Base-by-base conservation (phyloP, 2,329 filamentous ascomycete genomes). In the Colletotrichum orchidophilum region DNA sequence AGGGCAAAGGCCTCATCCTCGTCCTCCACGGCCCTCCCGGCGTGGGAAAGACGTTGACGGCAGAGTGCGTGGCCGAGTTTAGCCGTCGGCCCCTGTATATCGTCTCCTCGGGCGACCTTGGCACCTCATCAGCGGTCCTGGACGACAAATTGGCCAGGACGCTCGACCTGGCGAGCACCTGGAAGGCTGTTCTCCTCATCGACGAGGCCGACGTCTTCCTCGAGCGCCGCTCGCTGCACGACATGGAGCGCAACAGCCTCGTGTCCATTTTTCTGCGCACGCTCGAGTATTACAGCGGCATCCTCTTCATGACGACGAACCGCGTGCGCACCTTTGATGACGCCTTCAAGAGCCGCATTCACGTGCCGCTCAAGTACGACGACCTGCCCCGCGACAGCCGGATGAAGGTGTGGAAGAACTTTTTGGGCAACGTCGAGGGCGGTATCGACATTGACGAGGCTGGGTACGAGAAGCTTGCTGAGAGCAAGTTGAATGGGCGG, bases 201-300 rank as follows among this genome's bases (percentile, higher is more conserved):
- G 95, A 97, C 76, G 95, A 97, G 82, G 94, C 93, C 1, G 93
- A 96, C 75, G 92, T 95, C 4, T 95, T 95, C 82, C 84, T 97
- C 9, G 93, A 96, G 84, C 93, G 94, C 80, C 90, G 94, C 1
- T 93, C 94, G 55, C 91, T 94, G 76, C 91, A 94, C 73, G 94
- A 97, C 76, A 92, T 97, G 63, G 92, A 95, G 78, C 91, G 94
- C 70, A 97, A 97, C 75, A 92, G 93, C 0, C 88, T 96, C 1
- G 95, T 97, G 63, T 94, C 91, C 79, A 94, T 86, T 68, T 87
- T 87, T 77, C 77, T 87, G 24, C 83, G 85, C 26, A 83, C 83
- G 1, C 81, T 87, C 63, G 85, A 87, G 77, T 87, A 87, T 76
- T 87, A 86, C 77, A 80, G 81, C 4, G 85, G 86, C 53, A 82